phyloP scores from a whole-genome alignment of 129 eudicot species.

The Flaveria brownii region DNA sequence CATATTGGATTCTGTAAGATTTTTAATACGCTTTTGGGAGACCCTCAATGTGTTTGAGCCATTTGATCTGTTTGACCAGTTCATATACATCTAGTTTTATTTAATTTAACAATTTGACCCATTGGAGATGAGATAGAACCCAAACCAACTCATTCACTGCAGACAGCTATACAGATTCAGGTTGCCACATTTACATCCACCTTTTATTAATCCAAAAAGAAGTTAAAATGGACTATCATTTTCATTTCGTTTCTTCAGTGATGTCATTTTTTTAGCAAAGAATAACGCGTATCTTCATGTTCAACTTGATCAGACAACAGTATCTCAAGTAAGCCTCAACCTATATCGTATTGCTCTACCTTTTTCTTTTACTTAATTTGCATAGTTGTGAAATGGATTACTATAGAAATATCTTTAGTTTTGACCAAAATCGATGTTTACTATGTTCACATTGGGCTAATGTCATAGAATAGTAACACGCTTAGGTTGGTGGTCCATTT shows the following conservation, averaged over 20 bases:
- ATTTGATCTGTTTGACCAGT: too few species aligned
- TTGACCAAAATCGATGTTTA: background rate
- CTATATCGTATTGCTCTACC: background rate
- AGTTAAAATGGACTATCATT: background rate
- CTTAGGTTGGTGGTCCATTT: background rate
- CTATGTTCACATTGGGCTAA: background rate
- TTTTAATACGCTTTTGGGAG: conserved; percentile 3
- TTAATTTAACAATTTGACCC: background rate
- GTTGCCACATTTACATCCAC: background rate
- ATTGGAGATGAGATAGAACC: background rate
- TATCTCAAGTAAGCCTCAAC: conserved; percentile 56
- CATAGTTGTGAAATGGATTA: background rate
- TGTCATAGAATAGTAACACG: background rate
- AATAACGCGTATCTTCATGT: conserved; percentile 51
- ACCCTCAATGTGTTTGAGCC: background rate
- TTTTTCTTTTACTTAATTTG: background rate
- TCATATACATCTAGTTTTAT: too few species aligned
- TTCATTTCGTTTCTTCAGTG: conserved; percentile 38
- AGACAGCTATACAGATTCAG: background rate
- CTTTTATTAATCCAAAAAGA: conserved; percentile 1
- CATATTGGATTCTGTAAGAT: background rate
- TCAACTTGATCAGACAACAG: conserved; percentile 56
- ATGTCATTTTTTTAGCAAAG: conserved; percentile 57
- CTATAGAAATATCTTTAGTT: background rate
- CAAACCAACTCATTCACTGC: background rate